Base-by-base conservation (phyloP, 2,329 filamentous ascomycete species). In the Fusarium albidum region DNA sequence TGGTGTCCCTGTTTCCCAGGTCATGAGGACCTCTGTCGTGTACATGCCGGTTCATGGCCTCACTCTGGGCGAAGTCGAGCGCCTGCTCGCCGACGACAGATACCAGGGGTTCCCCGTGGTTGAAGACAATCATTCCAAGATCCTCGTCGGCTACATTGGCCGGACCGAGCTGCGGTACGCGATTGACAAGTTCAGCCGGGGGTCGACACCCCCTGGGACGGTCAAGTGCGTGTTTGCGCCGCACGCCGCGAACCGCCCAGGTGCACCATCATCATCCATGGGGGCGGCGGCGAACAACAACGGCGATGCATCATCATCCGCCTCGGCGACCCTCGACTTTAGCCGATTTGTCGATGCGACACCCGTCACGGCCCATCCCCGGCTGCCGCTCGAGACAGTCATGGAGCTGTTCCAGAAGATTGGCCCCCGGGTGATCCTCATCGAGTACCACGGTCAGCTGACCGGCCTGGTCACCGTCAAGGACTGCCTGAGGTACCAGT, bases 401-500 rank as follows among this genome's bases (percentile, higher is more conserved):
- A 97, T 99, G 92, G 95, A 99, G 69, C 81, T 99, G 10, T 99
- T 99, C 79, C 94, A 94, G 72, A 99, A 98, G 77, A 96, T 99
- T 71, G 95, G 95, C 0, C 95, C 94, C 0, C 85, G 95, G 2
- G 92, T 97, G 6, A 94, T 99, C 42, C 81, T 99, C 4, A 89
- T 97, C 32, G 95, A 99, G 72, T 89, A 96, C 69, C 89, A 91
- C 52, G 95, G 95, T 12, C 85, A 85, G 42, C 81, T 99, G 3
- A 85, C 84, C 0, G 95, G 95, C 0, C 81, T 99, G 0, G 91
- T 99, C 1, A 99, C 95, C 0, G 90, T 97, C 57, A 99, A 99
- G 73, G 95, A 99, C 71, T 98, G 95, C 64, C 78, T 99, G 49
- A 96, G 95, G 71, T 98, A 96, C 69, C 94, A 99, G 73, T 96